These are phyloP conservation scores for Parasitella parasitica DNA, from an alignment of 371 early-diverging fungal species.

Conservation along the genomic window DNA sequence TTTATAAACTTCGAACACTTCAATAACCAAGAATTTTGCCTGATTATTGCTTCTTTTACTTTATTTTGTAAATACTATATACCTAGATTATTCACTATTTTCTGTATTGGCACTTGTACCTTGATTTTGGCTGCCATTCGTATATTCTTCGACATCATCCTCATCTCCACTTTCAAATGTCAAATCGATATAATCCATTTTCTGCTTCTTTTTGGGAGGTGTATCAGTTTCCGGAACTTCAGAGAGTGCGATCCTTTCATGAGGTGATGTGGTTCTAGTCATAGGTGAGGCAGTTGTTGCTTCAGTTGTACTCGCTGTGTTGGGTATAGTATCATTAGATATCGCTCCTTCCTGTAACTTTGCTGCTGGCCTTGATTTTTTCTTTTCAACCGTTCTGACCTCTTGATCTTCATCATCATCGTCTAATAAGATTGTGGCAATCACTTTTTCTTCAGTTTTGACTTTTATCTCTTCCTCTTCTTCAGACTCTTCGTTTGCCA, in stretches of 20 bases:
- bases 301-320: not conserved
- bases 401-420: constrained; percentile 12
- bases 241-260: not conserved
- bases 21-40: no score
- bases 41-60: no score
- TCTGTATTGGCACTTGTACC: not conserved
- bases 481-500: constrained; percentile 22
- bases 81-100: no score
- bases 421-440: constrained; percentile 16
- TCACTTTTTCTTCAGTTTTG: not conserved
- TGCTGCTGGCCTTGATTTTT: not conserved
- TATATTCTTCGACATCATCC: no score
- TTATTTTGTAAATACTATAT: no score
- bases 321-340: not conserved
- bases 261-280: not conserved
- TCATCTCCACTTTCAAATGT: constrained; percentile 51
- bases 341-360: not conserved
- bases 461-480: constrained; percentile 1
- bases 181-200: constrained; percentile 57
- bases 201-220: not conserved
- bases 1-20: no score
- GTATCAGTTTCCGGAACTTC: constrained; percentile 4
- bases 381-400: not conserved
- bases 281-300: not conserved
- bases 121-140: no score